Percentiles rank a stretch among this genome's conserved stretches.
These are phyloP conservation scores for Auricularia sp. DNA, from an alignment of 768 basidiomycete genomes.

Conservation along the genomic window DNA sequence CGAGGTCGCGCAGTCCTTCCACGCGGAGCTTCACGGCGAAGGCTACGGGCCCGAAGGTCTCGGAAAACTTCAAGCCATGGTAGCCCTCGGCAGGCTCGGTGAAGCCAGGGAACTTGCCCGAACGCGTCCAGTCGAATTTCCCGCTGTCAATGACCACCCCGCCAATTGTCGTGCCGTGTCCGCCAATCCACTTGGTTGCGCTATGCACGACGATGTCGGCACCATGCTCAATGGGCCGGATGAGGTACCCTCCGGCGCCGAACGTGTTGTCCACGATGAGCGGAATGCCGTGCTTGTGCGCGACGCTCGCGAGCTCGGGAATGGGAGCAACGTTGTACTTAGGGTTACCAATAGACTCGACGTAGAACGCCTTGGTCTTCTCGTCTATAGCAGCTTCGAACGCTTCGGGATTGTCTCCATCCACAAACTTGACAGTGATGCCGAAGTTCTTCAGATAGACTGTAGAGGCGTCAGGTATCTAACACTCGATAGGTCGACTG, in stretches of 20 bases:
- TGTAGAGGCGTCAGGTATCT: conserved; percentile 12
- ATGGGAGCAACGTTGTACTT: conserved; percentile 60
- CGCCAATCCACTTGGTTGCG: conserved; percentile 79
- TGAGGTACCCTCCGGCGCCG: conserved; percentile 64
- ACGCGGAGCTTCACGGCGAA: conserved; percentile 59
- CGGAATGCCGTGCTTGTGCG: conserved; percentile 62
- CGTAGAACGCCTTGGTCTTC: conserved; percentile 64
- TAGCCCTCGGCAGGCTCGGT: conserved; percentile 68
- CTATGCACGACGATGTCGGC: conserved; percentile 75
- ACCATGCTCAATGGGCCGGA: conserved; percentile 60
- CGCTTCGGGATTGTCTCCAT: conserved; percentile 40
- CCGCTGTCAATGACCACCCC: conserved; percentile 69
- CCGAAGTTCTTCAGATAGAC: conserved; percentile 61
- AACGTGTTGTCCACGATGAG: conserved; percentile 77
- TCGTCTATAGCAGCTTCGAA: conserved; percentile 64
- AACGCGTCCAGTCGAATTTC: conserved; percentile 65
- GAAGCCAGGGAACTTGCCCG: conserved; percentile 64
- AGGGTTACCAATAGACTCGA: conserved; percentile 75
- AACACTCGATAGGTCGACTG: neutral
- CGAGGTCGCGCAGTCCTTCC: conserved; percentile 56
- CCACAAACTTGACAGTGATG: conserved; percentile 56
- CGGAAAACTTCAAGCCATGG: conserved; percentile 56
- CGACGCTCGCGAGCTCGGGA: conserved; percentile 59
- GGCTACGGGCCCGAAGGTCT: conserved; percentile 54
- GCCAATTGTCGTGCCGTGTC: conserved; percentile 70